phyloP scores from a whole-genome alignment of 805 yeast genomes.

The Nakazawaea siamensis region DNA sequence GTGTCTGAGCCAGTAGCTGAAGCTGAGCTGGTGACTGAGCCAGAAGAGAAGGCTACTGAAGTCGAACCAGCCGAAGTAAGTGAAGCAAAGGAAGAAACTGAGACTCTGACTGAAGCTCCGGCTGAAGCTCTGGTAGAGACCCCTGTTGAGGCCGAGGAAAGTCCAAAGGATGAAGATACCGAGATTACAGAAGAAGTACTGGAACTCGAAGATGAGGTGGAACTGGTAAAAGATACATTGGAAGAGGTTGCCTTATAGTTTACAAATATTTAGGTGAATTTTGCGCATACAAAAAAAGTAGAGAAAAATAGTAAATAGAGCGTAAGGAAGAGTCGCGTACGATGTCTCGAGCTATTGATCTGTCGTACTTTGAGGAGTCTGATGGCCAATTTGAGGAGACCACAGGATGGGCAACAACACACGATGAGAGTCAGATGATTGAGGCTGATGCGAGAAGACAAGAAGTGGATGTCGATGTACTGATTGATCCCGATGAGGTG shows the following conservation, averaged over 20 bases:
- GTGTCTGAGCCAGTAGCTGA: constrained; percentile 3
- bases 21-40: constrained; percentile 2
- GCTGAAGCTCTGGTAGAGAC: too few species aligned
- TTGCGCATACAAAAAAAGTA: not conserved
- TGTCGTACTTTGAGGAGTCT: too few species aligned
- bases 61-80: not conserved
- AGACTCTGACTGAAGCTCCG: too few species aligned
- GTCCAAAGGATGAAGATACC: not conserved
- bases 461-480: constrained; percentile 11
- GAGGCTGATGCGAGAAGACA: not conserved
- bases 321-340: too few species aligned
- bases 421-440: not conserved
- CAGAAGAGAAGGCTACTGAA: constrained; percentile 1
- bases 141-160: not conserved
- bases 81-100: too few species aligned
- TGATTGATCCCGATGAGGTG: constrained; percentile 8
- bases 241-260: constrained; percentile 7
- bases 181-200: constrained; percentile 1
- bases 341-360: too few species aligned
- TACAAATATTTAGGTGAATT: not conserved
- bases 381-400: too few species aligned
- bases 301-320: too few species aligned
- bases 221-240: constrained; percentile 1
- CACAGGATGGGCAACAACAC: too few species aligned
- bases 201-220: constrained; percentile 5